Base-by-base conservation (phyloP, 257 asterid species). In the Salvia miltiorrhiza region DNA sequence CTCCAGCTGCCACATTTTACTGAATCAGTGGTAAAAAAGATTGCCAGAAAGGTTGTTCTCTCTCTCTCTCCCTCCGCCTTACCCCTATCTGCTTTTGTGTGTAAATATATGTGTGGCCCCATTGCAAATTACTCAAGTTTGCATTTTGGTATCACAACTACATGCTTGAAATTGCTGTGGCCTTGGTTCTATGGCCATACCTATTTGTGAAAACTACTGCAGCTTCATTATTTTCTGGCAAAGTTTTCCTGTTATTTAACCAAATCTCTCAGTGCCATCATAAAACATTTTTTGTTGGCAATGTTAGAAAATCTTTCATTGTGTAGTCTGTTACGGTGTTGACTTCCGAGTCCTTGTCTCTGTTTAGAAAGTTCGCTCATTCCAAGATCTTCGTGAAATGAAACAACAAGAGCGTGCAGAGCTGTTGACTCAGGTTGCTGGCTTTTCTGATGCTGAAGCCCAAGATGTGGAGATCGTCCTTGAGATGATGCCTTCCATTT, bases 1-100 rank as follows among this genome's bases (percentile, higher is more conserved):
- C 89, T 94, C 79, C 99, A 94, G 87, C 87, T 94, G 77, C 99
- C 99, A 33, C 95, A 94, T 83, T 94, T 94, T 81, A 89, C 90
- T 2, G 99, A 91, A 80, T 77, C 96, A 37, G 83, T 84, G 21
- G 82, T 94, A 58, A 94, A 94, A 83, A 94, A 85, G 82, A 86
- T 94, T 68, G 88, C 95, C 58, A 81, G 99, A 87, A 94, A 91
- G 97, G 99, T 93, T 72, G 7, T 70, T 59, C 70, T 66, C 75
- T 65, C 75, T 40, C 77, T n/a, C 23, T 32, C 53, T 21, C 45
- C 12, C 47, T 30, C 23, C 37, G 12, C 13, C 43, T 37, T 37
- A 37, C 11, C 5, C 63, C 67, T 55, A 40, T 60, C 21, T 16
- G 35, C 14, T 12, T 40, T 19, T 54, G 1, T 57, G 17, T 47